Evolutionary conservation across 2,329 filamentous ascomycete genomes (phyloP).

Genomic region (Neofusicoccum kwambonambiense): DNA sequence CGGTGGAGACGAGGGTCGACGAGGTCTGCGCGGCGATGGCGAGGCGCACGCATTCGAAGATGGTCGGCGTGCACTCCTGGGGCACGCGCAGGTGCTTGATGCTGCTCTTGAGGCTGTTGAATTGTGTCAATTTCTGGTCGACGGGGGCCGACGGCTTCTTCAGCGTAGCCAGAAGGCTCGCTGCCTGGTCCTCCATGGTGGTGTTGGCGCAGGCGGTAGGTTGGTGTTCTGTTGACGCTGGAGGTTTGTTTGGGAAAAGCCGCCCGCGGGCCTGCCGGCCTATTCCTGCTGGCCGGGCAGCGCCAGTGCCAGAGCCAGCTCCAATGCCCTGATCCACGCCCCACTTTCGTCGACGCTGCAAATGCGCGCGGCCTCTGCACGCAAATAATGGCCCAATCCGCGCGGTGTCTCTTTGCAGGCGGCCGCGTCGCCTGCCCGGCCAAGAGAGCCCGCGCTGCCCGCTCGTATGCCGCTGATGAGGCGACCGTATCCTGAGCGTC

Average conservation of each 20-base stretch:
- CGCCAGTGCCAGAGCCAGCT: too few species aligned
- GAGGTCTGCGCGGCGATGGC: slow-evolving; percentile 76
- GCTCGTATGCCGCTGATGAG: not conserved
- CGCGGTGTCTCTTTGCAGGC: not conserved
- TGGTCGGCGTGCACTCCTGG: slow-evolving; percentile 65
- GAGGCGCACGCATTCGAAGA: slow-evolving; percentile 79
- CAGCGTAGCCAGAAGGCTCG: slow-evolving; percentile 53
- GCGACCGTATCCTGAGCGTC: not conserved
- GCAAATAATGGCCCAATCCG: not conserved
- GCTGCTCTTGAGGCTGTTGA: slow-evolving; percentile 76
- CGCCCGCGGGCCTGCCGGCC: not conserved
- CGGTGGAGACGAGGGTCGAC: slow-evolving; percentile 70
- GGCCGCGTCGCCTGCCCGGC: not conserved
- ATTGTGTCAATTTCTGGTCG: slow-evolving; percentile 67
- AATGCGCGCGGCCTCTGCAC: not conserved
- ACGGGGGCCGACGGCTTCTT: slow-evolving; percentile 65
- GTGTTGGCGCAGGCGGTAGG: slow-evolving; percentile 1
- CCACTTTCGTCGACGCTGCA: not conserved
- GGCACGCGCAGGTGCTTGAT: slow-evolving; percentile 94
- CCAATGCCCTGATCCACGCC: not conserved
- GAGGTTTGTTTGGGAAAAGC: slow-evolving; percentile 15
- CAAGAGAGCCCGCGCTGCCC: not conserved
- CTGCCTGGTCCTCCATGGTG: slow-evolving; percentile 58
- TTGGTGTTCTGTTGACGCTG: slow-evolving; percentile 13
- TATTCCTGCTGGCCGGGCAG: not conserved